Base-by-base conservation (phyloP, 2,329 filamentous ascomycete species). In the Aureobasidium musti region DNA sequence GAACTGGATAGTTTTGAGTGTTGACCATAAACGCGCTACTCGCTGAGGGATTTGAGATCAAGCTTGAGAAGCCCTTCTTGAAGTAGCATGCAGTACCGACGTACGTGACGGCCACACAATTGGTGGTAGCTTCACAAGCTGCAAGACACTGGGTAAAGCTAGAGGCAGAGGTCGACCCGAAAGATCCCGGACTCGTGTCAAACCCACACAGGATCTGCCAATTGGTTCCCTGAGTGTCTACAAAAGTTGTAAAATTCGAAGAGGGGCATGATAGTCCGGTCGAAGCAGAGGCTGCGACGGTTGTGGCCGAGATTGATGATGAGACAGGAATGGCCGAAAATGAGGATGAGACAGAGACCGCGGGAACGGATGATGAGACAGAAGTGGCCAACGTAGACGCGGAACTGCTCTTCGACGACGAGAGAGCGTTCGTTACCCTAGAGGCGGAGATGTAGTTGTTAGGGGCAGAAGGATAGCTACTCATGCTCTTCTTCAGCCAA, bases 401-500 rank as follows among this genome's bases (percentile, higher is more conserved):
- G 21, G 35, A 17, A 13, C 43, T 35, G 26, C 57, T 61, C 11
- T 69, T 70, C 4, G 71, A 71, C 39, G 68, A 69, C 56, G 60
- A 21, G 2, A 41, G 3, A 17, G 45, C 59, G 21, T 35, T 47
- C 5, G 50, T 26, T 5, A 60, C 41, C 26, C 45, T 65, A 52
- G 59, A 37, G n/a, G 64, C 68, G 14, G 68, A 63, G 14, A 69
- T 54, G 23, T 41, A 67, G 33, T 57, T 66, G 63, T 17, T 56
- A 13, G 54, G 52, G 1, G 67, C 43, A 11, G 68, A 37, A 13
- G 64, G 54, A 37, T 67, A 69, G 11, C 28, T 65, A 14, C 67
- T 65, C 57, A 68, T 68, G 23, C 50, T 37, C 30, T 65, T 69
- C 54, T 72, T 72, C 23, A 73, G 66, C 50, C 65, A 71, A 49